Conservation (phyloP, 2,329 filamentous ascomycete species). For the Pseudocercospora cruenta region DNA sequence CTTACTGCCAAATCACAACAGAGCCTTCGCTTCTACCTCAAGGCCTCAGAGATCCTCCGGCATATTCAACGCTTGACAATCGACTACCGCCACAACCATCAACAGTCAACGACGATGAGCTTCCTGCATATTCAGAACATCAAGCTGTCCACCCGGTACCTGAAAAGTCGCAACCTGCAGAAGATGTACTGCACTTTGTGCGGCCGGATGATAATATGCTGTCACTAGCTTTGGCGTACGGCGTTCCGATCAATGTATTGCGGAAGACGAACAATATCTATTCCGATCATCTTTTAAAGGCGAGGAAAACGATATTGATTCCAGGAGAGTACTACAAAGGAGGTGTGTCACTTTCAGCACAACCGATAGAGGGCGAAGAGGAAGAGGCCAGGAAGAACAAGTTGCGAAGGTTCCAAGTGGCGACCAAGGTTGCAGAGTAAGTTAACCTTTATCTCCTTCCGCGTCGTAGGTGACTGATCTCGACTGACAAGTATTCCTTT, state of each 20-base stretch:
- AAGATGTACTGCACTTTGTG: constrained; percentile 75
- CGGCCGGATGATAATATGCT: constrained; percentile 69
- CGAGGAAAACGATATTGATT: constrained; percentile 70
- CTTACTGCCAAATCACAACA: constrained; percentile 75
- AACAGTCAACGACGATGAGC: constrained; percentile 40
- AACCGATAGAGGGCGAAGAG: constrained; percentile 73
- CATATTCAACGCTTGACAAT: constrained; percentile 53
- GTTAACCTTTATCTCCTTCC: constrained; percentile 33
- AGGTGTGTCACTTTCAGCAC: constrained; percentile 68
- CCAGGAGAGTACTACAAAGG: constrained; percentile 71
- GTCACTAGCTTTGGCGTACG: constrained; percentile 72
- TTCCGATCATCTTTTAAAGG: constrained; percentile 71
- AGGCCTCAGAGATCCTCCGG: constrained; percentile 69
- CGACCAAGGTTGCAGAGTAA: constrained; percentile 76
- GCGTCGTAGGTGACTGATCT: not conserved
- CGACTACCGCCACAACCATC: constrained; percentile 13
- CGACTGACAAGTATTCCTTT: constrained; percentile 45
- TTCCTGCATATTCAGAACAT: constrained; percentile 50
- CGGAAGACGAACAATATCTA: constrained; percentile 70
- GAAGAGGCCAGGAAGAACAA: constrained; percentile 72
- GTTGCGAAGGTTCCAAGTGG: constrained; percentile 77
- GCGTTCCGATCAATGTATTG: constrained; percentile 65
- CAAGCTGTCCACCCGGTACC: constrained; percentile 32
- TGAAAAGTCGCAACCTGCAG: constrained; percentile 46
- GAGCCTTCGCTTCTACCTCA: constrained; percentile 64